These are phyloP conservation scores for Lachancea quebecensis DNA, from an alignment of 805 yeast species.

Conservation along the genomic window DNA sequence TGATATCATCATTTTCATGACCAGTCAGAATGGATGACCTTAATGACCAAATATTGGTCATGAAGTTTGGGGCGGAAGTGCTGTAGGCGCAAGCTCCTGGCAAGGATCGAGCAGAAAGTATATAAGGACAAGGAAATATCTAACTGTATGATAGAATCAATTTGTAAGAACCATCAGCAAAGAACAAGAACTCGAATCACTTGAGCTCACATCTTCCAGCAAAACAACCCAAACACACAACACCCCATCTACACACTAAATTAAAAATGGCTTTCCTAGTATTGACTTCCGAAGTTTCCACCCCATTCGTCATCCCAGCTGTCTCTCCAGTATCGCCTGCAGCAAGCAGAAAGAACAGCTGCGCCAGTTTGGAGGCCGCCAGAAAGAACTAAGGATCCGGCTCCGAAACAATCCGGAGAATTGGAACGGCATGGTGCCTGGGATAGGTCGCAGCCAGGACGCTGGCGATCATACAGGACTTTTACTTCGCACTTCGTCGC, in stretches of 20 bases:
- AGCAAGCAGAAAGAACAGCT: constrained; percentile 28
- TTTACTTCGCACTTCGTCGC: too few relatives aligned
- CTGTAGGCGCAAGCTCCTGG: too few relatives aligned
- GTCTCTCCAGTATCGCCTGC: constrained; percentile 49
- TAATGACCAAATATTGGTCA: neutral
- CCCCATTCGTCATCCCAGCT: constrained; percentile 60
- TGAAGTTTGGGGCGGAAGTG: neutral
- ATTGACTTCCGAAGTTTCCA: constrained; percentile 47
- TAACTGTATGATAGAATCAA: neutral
- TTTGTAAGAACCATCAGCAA: neutral
- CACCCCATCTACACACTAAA: neutral
- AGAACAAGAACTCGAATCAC: neutral
- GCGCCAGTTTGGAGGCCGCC: constrained; percentile 9
- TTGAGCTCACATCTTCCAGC: constrained; percentile 1
- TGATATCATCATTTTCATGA: neutral
- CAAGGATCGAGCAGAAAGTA: neutral
- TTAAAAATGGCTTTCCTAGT: constrained; percentile 38
- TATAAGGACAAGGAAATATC: neutral
- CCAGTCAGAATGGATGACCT: neutral
- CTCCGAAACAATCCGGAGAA: too few relatives aligned
- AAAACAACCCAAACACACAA: constrained; percentile 10
- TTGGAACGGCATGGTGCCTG: too few relatives aligned
- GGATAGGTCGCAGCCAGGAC: too few relatives aligned
- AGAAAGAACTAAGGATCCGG: constrained; percentile 4
- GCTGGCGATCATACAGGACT: too few relatives aligned